phyloP scores from a whole-genome alignment of 148 eudicot species.

The Arbutus unedo region DNA sequence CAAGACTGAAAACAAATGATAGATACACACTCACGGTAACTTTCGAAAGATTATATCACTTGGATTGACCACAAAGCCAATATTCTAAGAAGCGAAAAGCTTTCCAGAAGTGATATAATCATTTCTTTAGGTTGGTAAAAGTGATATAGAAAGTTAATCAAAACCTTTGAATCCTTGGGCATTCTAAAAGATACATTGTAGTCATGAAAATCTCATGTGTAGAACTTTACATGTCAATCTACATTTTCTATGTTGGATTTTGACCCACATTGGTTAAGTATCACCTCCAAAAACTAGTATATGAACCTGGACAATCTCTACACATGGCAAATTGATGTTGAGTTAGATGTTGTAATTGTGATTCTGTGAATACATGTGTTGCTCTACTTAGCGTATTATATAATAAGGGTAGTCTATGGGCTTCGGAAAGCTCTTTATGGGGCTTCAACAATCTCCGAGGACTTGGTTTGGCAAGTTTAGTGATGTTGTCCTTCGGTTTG shows the following conservation, averaged over 20 bases:
- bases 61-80: background rate
- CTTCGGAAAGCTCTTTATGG: too few relatives aligned
- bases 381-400: too few relatives aligned
- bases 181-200: background rate
- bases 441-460: too few relatives aligned
- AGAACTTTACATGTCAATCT: background rate
- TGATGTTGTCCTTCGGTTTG: too few relatives aligned
- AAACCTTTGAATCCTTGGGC: background rate
- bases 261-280: too few relatives aligned
- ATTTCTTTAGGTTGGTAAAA: background rate
- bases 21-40: background rate
- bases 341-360: too few relatives aligned
- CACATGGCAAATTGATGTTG: too few relatives aligned
- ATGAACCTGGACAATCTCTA: too few relatives aligned
- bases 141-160: background rate
- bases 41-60: background rate
- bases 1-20: background rate
- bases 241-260: background rate
- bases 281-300: too few relatives aligned
- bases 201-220: background rate
- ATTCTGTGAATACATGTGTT: too few relatives aligned
- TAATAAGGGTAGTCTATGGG: too few relatives aligned
- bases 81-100: background rate
- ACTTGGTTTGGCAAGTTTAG: too few relatives aligned
- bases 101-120: background rate